These are phyloP conservation scores for Geosmithia putterillii DNA, from an alignment of 2,329 filamentous ascomycete species.

Conservation along the genomic window DNA sequence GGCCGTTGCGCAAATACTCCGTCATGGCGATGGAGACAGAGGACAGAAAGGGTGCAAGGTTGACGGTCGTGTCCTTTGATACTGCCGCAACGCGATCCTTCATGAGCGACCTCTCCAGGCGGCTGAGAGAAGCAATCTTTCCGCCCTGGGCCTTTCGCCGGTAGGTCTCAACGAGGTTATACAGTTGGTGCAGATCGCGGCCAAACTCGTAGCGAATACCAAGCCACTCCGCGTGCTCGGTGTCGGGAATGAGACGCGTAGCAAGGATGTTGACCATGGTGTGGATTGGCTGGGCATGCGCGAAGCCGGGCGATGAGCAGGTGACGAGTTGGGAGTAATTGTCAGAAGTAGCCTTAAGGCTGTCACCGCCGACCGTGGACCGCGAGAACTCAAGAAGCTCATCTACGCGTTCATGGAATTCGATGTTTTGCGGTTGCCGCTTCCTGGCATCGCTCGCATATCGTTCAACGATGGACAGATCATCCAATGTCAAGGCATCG, in stretches of 20 bases:
- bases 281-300: slow-evolving; percentile 31
- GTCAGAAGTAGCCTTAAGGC: slow-evolving; percentile 18
- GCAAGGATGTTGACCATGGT: slow-evolving; percentile 45
- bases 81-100: slow-evolving; percentile 41
- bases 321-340: slow-evolving; percentile 13
- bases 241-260: slow-evolving; percentile 28
- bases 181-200: slow-evolving; percentile 27
- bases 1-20: slow-evolving; percentile 24
- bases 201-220: slow-evolving; percentile 39
- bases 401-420: slow-evolving; percentile 6
- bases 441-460: slow-evolving; percentile 10
- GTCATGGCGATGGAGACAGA: slow-evolving; percentile 27
- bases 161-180: slow-evolving; percentile 27
- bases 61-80: slow-evolving; percentile 48
- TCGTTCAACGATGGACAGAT: slow-evolving; percentile 7
- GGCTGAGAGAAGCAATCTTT: slow-evolving; percentile 41
- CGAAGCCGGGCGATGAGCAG: neutral
- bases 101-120: slow-evolving; percentile 47
- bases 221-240: slow-evolving; percentile 31
- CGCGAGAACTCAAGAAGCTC: slow-evolving; percentile 17
- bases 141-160: slow-evolving; percentile 27
- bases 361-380: slow-evolving; percentile 15
- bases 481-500: neutral
- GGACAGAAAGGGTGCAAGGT: slow-evolving; percentile 36
- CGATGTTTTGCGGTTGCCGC: neutral